Percentiles rank a stretch among this genome's conserved stretches.
These are phyloP conservation scores for Trichosporon coremiiforme DNA, from an alignment of 1,284 basidiomycete genomes.

Conservation along the genomic window DNA sequence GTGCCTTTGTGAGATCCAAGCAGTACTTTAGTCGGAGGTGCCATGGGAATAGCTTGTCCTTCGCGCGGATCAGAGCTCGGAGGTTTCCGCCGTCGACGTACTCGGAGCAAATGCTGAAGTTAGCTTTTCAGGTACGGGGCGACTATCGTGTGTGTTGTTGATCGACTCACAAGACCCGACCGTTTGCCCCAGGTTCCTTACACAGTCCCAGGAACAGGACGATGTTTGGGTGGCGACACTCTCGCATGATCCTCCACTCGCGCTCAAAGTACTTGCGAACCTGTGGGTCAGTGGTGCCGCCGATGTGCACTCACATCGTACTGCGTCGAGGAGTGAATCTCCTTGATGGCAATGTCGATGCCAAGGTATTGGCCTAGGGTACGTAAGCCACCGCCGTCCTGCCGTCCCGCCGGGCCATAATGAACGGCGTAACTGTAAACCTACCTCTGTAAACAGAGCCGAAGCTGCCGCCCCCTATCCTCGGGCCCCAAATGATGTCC, in stretches of 20 bases:
- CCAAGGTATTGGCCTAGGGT: conserved; percentile 79
- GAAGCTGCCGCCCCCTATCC: conserved; percentile 86
- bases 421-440: conserved; percentile 23
- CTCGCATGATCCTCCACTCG: conserved; percentile 93
- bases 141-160: not conserved
- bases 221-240: conserved; percentile 87
- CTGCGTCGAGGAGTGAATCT: conserved; percentile 81
- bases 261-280: conserved; percentile 95
- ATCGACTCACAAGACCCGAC: conserved; percentile 65
- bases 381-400: not conserved
- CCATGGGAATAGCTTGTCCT: conserved; percentile 75
- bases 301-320: conserved; percentile 67
- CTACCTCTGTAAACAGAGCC: conserved; percentile 87
- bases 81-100: conserved; percentile 75
- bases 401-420: too few species aligned
- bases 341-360: conserved; percentile 94
- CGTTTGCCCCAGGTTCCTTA: conserved; percentile 76
- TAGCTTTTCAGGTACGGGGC: not conserved
- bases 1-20: conserved; percentile 85
- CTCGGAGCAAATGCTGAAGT: conserved; percentile 72
- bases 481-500: conserved; percentile 77
- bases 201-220: conserved; percentile 92
- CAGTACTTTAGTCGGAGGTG: conserved; percentile 88
- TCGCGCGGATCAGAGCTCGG: conserved; percentile 77
- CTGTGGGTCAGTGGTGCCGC: conserved; percentile 28